Evolutionary conservation across 805 yeast genomes (phyloP).

Genomic region (Teunomyces gatunensis): DNA sequence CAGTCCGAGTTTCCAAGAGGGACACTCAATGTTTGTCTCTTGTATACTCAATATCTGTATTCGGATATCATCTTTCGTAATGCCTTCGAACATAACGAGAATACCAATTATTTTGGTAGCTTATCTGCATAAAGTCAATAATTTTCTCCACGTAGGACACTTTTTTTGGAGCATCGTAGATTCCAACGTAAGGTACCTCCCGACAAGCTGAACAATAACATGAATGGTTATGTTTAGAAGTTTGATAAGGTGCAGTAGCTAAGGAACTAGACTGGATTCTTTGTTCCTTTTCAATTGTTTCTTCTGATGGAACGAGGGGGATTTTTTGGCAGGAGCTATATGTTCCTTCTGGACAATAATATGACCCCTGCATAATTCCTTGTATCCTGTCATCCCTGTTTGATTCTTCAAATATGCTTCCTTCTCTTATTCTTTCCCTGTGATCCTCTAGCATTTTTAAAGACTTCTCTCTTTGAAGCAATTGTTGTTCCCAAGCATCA

Average conservation of each 20-base stretch:
- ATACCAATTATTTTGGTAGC: constrained; percentile 2
- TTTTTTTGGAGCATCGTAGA: not conserved
- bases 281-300: too few species aligned
- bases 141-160: not conserved
- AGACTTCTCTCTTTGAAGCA: not conserved
- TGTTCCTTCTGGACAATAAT: too few species aligned
- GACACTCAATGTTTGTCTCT: too few species aligned
- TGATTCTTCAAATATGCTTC: not conserved
- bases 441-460: not conserved
- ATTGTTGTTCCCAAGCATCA: not conserved
- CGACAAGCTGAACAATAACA: not conserved
- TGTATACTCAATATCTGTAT: too few species aligned
- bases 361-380: too few species aligned
- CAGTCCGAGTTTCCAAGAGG: too few species aligned
- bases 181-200: not conserved
- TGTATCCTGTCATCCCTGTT: too few species aligned
- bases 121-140: not conserved
- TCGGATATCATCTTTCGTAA: not conserved
- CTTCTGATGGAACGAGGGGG: too few species aligned
- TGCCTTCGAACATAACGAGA: not conserved
- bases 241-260: not conserved
- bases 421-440: not conserved
- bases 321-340: too few species aligned
- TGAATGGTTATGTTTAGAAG: not conserved
- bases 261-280: too few species aligned